phyloP scores from a whole-genome alignment of 352 stramenopile genomes.

The Phytophthora cactorum region DNA sequence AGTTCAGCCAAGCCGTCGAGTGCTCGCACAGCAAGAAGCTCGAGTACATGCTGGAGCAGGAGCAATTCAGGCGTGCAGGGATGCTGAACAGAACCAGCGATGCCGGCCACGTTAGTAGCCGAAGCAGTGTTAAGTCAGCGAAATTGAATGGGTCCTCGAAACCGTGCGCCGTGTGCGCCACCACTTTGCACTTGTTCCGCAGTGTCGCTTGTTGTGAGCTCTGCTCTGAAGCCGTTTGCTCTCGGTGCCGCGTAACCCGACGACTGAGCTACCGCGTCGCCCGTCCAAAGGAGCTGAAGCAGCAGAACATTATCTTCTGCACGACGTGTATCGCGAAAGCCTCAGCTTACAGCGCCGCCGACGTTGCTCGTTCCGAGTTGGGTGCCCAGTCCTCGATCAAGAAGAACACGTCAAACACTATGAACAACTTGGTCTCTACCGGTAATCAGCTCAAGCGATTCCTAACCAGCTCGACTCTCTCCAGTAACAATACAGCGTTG shows the following conservation, averaged over 20 bases:
- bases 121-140: constrained; percentile 8
- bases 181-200: constrained; percentile 35
- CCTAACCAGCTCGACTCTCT: constrained; percentile 20
- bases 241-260: constrained; percentile 47
- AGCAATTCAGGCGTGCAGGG: constrained; percentile 28
- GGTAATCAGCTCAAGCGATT: constrained; percentile 15
- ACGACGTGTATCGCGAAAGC: constrained; percentile 47
- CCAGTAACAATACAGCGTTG: constrained; percentile 20
- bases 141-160: background rate
- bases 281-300: constrained; percentile 34
- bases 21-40: constrained; percentile 74
- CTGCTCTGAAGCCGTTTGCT: constrained; percentile 42
- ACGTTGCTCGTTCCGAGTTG: constrained; percentile 51
- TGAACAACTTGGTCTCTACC: constrained; percentile 33
- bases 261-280: constrained; percentile 51
- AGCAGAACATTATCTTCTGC: constrained; percentile 63
- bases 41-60: constrained; percentile 48
- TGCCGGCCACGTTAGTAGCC: constrained; percentile 16
- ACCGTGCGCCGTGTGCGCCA: constrained; percentile 37
- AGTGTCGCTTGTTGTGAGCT: constrained; percentile 41
- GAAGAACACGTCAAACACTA: constrained; percentile 14
- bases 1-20: constrained; percentile 44
- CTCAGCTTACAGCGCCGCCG: constrained; percentile 40
- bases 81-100: constrained; percentile 18
- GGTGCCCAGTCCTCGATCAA: constrained; percentile 10